These are phyloP conservation scores for Cladorrhinum sp. DNA, from an alignment of 2,329 filamentous ascomycete genomes.

Conservation along the genomic window DNA sequence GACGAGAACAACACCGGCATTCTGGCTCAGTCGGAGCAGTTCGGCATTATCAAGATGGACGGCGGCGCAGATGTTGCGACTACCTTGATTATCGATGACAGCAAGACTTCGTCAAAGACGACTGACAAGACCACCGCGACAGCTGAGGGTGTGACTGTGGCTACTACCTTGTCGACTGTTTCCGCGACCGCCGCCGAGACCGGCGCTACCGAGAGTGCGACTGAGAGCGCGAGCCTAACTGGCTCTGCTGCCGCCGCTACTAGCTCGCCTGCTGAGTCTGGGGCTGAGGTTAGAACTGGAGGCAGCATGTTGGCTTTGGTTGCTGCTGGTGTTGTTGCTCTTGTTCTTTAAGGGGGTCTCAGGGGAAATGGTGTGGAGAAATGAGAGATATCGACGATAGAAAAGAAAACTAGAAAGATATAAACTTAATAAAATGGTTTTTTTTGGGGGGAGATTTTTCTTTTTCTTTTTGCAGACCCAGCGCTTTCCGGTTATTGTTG, in stretches of 20 bases:
- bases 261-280: slow-evolving; percentile 2
- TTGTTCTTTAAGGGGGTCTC: slow-evolving; percentile 18
- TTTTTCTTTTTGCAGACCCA: no score
- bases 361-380: not conserved
- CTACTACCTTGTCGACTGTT: slow-evolving; percentile 16
- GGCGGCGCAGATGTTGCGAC: no score
- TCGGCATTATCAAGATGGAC: slow-evolving; percentile 13
- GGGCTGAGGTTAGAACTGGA: slow-evolving; percentile 11
- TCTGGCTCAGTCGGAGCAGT: slow-evolving; percentile 28
- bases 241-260: slow-evolving; percentile 9
- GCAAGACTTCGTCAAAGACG: not conserved
- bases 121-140: not conserved
- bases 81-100: not conserved
- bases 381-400: not conserved
- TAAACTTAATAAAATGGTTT: no score
- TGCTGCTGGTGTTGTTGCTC: slow-evolving; percentile 19
- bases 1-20: slow-evolving; percentile 25
- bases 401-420: no score
- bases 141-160: not conserved
- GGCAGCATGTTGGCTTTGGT: slow-evolving; percentile 21
- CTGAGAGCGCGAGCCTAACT: slow-evolving; percentile 9
- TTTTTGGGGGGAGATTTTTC: not conserved
- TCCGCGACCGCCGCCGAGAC: not conserved
- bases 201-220: not conserved
- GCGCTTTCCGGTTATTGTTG: no score